Base-by-base conservation (phyloP, 805 yeast genomes). In the Naumovozyma dairenensis region DNA sequence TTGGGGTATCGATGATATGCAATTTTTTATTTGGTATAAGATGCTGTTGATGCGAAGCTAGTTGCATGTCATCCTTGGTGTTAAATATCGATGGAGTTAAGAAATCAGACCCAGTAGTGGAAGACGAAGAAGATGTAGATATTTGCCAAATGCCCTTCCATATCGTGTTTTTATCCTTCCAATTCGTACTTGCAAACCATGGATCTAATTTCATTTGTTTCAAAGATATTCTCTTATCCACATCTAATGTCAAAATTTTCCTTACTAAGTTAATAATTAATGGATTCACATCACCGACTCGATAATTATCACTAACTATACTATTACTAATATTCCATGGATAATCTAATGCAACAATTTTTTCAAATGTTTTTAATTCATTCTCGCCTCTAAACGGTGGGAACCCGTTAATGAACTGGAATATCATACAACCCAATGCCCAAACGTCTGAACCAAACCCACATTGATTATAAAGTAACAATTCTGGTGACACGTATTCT, bases 401-500 rank as follows among this genome's bases (percentile, higher is more conserved):
- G 16, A 64, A 60, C 0, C 96, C 96, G 29, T 80, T 76, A 33
- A 83, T 69, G 50, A 87, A 69, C 57, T 86, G 96, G 55, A 69
- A 86, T 25, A 87, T 58, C 24, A 86, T 81, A 57, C 96, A 86
- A 1, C 95, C 96, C 36, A 85, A 57, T 1, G 96, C 95, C 96
- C 96, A 86, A n/a, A 83, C 59, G 55, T 86, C 96, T 21, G 89
- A 70, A 42, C 79, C 80, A 50, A 74, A 81, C 14, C 94, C 92
- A 51, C 94, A 84, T 24, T 71, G 66, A 54, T 89, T 92, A 47
- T 72, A 68, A 31, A 77, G 71, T 31, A 92, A 63, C 26, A 92
- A 62, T 55, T 92, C 98, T 0, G 97, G 98, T 0, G 94, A 79
- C 2, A 92, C 96, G 51, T 87, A 87, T 53, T 87, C 96, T 0